These are phyloP conservation scores for Nakaseomyces delphensis DNA, from an alignment of 1,139 yeast species.

Conservation along the genomic window DNA sequence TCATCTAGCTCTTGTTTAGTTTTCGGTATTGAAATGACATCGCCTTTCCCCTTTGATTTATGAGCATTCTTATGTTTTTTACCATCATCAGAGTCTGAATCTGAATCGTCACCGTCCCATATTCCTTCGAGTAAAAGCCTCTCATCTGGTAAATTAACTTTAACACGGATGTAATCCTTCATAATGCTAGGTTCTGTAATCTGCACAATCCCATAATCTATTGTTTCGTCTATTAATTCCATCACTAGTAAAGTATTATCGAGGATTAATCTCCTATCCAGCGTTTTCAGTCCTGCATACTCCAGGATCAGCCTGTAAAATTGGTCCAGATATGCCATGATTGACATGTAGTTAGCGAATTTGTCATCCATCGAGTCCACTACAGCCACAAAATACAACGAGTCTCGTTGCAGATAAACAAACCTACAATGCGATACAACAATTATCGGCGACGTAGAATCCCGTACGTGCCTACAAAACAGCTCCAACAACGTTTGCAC, in stretches of 20 bases:
- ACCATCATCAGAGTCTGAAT: slow-evolving; percentile 12
- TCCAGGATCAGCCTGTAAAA: slow-evolving; percentile 48
- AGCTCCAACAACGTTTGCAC: slow-evolving; percentile 11
- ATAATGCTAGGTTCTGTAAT: slow-evolving; percentile 63
- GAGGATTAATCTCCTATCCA: slow-evolving; percentile 51
- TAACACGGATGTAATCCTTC: slow-evolving; percentile 53
- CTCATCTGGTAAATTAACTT: slow-evolving; percentile 20
- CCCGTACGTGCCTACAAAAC: slow-evolving; percentile 10
- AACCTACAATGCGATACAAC: slow-evolving; percentile 40
- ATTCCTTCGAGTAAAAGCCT: slow-evolving; percentile 2
- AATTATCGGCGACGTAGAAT: slow-evolving; percentile 2
- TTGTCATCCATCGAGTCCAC: slow-evolving; percentile 32
- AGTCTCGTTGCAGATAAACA: slow-evolving; percentile 48
- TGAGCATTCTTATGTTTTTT: slow-evolving; percentile 13
- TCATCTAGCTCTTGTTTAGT: slow-evolving; percentile 7
- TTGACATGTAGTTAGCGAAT: slow-evolving; percentile 49
- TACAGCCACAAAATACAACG: slow-evolving; percentile 43
- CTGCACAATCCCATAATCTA: slow-evolving; percentile 68
- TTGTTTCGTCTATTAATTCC: slow-evolving; percentile 63
- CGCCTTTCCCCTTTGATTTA: slow-evolving; percentile 8
- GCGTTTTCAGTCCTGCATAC: slow-evolving; percentile 40
- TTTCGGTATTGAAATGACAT: slow-evolving; percentile 4
- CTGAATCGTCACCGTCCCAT: slow-evolving; percentile 3
- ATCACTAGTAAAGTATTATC: slow-evolving; percentile 63
- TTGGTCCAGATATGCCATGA: slow-evolving; percentile 50